These are phyloP conservation scores for Camellia lanceoleosa DNA, from an alignment of 148 eudicot genomes.

Conservation along the genomic window DNA sequence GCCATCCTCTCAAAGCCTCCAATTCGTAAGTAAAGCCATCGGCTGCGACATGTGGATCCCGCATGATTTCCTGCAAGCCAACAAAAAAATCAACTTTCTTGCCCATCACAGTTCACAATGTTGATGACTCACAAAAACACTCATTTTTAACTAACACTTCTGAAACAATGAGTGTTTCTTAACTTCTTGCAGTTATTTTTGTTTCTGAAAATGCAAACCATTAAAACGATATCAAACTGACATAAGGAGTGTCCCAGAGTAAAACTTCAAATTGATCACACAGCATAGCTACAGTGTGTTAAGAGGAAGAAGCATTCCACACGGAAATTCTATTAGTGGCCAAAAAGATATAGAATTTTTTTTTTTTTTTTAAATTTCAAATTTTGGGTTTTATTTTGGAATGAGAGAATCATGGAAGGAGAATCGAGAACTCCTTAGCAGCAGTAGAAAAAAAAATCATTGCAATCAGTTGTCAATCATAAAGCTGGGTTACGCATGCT, in stretches of 20 bases:
- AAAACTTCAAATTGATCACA: neutral
- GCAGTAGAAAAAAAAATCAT: neutral
- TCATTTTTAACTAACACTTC: no score
- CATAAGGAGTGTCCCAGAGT: neutral
- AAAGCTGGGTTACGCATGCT: neutral
- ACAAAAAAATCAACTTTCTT: neutral
- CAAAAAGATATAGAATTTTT: no score
- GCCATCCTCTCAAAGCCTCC: slow-evolving; percentile 85
- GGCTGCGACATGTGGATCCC: slow-evolving; percentile 82
- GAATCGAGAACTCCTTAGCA: neutral
- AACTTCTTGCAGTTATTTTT: no score
- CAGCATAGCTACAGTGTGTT: neutral
- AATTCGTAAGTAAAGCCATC: slow-evolving; percentile 90
- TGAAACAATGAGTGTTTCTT: no score
- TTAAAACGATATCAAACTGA: no score
- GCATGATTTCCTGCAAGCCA: slow-evolving; percentile 71
- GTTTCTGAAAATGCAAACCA: no score
- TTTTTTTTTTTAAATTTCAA: no score
- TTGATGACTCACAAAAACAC: neutral
- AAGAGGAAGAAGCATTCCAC: neutral
- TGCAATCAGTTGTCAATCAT: neutral
- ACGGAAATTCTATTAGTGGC: neutral
- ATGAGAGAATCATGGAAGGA: neutral
- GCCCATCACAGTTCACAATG: neutral
- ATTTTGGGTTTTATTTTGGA: neutral